phyloP scores from a whole-genome alignment of 2,329 filamentous ascomycete genomes.

The Corinectria fuckeliana region DNA sequence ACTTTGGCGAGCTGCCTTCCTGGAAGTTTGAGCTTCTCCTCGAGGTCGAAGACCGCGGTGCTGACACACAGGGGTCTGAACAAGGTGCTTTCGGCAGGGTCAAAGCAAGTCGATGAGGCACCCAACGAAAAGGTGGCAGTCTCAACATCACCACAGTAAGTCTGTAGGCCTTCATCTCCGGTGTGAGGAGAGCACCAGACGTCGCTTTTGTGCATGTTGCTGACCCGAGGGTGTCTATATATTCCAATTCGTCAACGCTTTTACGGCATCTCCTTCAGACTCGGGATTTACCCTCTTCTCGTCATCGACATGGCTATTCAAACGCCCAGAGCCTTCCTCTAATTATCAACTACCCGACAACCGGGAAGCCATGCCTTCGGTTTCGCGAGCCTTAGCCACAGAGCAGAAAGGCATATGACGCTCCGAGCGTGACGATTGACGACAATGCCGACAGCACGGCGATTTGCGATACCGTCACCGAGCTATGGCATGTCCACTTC shows the following conservation, averaged over 20 bases:
- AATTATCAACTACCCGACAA: conserved; percentile 53
- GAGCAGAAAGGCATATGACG: conserved; percentile 57
- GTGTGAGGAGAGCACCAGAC: background rate
- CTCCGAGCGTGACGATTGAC: conserved; percentile 53
- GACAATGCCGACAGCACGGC: conserved; percentile 39
- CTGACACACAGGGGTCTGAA: conserved; percentile 53
- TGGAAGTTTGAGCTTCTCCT: conserved; percentile 62
- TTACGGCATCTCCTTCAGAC: conserved; percentile 53
- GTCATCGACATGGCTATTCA: conserved; percentile 56
- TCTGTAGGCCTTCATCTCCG: background rate
- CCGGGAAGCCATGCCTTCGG: conserved; percentile 54
- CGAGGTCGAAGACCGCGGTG: conserved; percentile 57
- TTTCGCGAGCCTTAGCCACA: conserved; percentile 63
- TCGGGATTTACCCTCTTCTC: conserved; percentile 63
- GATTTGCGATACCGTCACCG: conserved; percentile 51
- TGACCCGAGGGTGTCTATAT: conserved; percentile 27
- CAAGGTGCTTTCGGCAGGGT: conserved; percentile 59
- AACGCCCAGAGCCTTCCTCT: conserved; percentile 54
- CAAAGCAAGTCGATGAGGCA: conserved; percentile 52
- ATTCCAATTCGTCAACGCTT: conserved; percentile 61
- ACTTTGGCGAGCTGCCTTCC: conserved; percentile 54
- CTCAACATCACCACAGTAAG: conserved; percentile 52
- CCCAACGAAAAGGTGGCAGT: conserved; percentile 49
- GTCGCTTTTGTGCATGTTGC: background rate
- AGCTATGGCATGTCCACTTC: conserved; percentile 60